Base-by-base conservation (phyloP, 2,329 filamentous ascomycete species). In the Helotiales sp. region DNA sequence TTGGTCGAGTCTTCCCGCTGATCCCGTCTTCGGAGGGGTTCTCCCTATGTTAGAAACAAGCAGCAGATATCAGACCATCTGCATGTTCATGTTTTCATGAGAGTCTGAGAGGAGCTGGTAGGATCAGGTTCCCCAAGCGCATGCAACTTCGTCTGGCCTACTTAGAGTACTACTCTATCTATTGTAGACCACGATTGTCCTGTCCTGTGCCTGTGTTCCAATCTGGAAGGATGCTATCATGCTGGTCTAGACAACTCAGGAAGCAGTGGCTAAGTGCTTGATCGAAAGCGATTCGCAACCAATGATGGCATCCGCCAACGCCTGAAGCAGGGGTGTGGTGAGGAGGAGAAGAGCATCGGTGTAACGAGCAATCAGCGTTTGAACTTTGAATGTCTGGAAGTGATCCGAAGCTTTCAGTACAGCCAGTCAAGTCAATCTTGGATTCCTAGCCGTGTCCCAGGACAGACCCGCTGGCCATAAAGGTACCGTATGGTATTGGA, bases 261-360 rank as follows among this genome's bases (percentile, higher is more conserved):
- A 69, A 67, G 70, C 71, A 74, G 71, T 71, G 71, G 75, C 71
- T 72, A 72, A 74, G 72, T 75, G 72, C 75, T 74, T 73, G 73
- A 74, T 69, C 68, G 70, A 60, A 68, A 69, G 49, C 67, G 63
- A 64, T 62, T 65, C 49, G 64, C 68, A 71, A 65, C 74, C 75
- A 76, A 75, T 77, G 67, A 72, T 68, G 50, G 60, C 64, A 72
- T 74, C 70, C 74, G 69, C 71, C 74, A 68, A 71, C 69, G 67
- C 73, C 72, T 69, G 68, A 63, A 60, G 69, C 64, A 69, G 66
- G 69, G 69, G 69, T 71, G 54, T 40, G 62, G 55, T 61, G 70
- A 64, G 66, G 59, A 67, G 68, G 69, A 68, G 59, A 67, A 67
- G 69, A 68, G 67, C 72, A 72, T 67, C 68, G 70, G 68, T 69